Evolutionary conservation across 140 eudicot genomes (phyloP).

Genomic region (Bidens hawaiensis): DNA sequence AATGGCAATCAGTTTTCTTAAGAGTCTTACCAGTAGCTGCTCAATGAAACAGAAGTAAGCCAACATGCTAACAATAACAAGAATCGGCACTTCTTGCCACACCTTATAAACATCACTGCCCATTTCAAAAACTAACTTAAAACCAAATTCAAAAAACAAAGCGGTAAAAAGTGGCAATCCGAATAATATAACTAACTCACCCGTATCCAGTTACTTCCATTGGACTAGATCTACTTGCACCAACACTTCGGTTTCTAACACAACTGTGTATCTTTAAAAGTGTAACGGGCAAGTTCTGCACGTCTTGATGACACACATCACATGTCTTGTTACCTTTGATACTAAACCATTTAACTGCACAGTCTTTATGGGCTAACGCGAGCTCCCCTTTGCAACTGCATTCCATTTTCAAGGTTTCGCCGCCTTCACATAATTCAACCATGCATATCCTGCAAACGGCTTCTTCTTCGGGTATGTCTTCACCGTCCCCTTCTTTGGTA

Average conservation of each 20-base stretch:
- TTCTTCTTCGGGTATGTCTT: conserved; percentile 92
- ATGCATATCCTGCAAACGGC: conserved; percentile 90
- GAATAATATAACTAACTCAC: conserved; percentile 29
- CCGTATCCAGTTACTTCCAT: conserved; percentile 60
- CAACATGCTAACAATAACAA: conserved; percentile 82
- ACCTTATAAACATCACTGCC: conserved; percentile 54
- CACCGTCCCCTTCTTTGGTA: conserved; percentile 48
- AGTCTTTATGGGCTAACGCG: conserved; percentile 86
- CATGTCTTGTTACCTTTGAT: conserved; percentile 91
- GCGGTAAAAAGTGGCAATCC: neutral
- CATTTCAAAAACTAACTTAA: neutral
- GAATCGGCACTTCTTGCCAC: conserved; percentile 90
- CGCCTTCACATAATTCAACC: conserved; percentile 88
- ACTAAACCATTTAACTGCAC: conserved; percentile 92
- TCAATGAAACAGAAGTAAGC: conserved; percentile 89
- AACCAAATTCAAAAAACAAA: neutral
- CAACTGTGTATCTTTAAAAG: conserved; percentile 71
- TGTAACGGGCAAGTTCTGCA: conserved; percentile 71
- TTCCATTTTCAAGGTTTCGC: conserved; percentile 85
- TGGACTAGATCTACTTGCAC: conserved; percentile 29
- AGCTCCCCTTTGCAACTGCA: conserved; percentile 97
- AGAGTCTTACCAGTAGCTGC: conserved; percentile 69
- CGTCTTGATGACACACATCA: conserved; percentile 88
- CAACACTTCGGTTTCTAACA: conserved; percentile 29
- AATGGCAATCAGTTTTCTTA: neutral